Percentiles rank a stretch among this genome's conserved stretches.
These are phyloP conservation scores for Dendrobium nobile DNA, from an alignment of 106 monocot genomes.

Conservation along the genomic window DNA sequence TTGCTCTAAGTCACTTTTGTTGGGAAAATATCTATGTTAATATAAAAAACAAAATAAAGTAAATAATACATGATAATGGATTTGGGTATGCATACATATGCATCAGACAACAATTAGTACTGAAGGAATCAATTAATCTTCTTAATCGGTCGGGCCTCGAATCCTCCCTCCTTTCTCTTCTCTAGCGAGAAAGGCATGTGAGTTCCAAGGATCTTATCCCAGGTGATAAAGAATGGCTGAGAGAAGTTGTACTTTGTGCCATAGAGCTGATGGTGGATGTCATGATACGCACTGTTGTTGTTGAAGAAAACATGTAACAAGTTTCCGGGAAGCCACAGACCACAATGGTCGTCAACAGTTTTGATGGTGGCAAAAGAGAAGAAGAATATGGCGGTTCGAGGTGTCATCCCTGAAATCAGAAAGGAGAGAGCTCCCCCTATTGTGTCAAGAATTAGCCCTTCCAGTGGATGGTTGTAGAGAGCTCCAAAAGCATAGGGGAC, in stretches of 20 bases:
- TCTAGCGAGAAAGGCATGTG: slow-evolving; percentile 30
- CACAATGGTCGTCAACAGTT: slow-evolving; percentile 16
- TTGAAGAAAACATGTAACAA: slow-evolving; percentile 13
- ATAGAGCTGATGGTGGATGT: slow-evolving; percentile 32
- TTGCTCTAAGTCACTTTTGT: no score
- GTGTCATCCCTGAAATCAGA: slow-evolving; percentile 12
- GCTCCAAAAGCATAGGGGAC: slow-evolving; percentile 19
- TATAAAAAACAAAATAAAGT: no score
- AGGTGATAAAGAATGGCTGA: slow-evolving; percentile 32
- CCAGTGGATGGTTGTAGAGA: slow-evolving; percentile 14
- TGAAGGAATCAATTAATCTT: slow-evolving; percentile 2
- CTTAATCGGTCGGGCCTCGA: slow-evolving; percentile 20
- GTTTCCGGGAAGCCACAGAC: slow-evolving; percentile 17
- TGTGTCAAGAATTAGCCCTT: slow-evolving; percentile 15
- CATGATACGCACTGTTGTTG: slow-evolving; percentile 32
- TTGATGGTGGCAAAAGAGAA: slow-evolving; percentile 18
- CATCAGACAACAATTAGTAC: no score
- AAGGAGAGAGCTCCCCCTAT: slow-evolving; percentile 13
- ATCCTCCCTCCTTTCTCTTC: slow-evolving; percentile 31
- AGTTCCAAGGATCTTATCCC: slow-evolving; percentile 42
- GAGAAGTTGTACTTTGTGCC: slow-evolving; percentile 36
- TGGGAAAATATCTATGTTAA: no score
- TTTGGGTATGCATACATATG: no score
- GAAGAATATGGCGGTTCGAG: slow-evolving; percentile 17
- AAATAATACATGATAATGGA: no score